Evolutionary conservation across 2,329 filamentous ascomycete genomes (phyloP).

Genomic region (Xylariaceae sp.): DNA sequence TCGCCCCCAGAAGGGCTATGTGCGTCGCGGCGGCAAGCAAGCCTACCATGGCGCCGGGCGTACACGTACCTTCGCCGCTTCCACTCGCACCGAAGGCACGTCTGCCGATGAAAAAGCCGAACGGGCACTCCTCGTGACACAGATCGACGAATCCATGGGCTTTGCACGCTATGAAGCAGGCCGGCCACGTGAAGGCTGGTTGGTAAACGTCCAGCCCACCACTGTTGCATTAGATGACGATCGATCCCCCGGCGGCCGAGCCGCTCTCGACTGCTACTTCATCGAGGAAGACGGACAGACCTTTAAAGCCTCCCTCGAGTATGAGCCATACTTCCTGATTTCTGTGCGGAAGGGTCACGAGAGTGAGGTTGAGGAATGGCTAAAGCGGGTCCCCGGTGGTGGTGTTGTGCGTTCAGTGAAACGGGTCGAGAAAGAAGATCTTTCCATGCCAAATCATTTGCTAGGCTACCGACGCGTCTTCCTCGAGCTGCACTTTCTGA

Average conservation of each 20-base stretch:
- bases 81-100: slow-evolving; percentile 73
- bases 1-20: slow-evolving; percentile 60
- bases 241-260: slow-evolving; percentile 73
- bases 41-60: slow-evolving; percentile 63
- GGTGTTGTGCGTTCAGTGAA: slow-evolving; percentile 75
- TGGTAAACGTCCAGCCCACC: slow-evolving; percentile 91
- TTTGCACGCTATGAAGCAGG: slow-evolving; percentile 89
- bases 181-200: slow-evolving; percentile 75
- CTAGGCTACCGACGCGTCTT: slow-evolving; percentile 86
- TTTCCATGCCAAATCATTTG: slow-evolving; percentile 92
- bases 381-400: slow-evolving; percentile 68
- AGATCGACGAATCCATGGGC: slow-evolving; percentile 91
- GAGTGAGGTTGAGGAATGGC: slow-evolving; percentile 93
- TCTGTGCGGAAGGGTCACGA: slow-evolving; percentile 85
- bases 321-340: slow-evolving; percentile 93
- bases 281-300: slow-evolving; percentile 81
- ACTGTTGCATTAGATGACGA: slow-evolving; percentile 68
- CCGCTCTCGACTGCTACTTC: slow-evolving; percentile 95
- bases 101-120: slow-evolving; percentile 92
- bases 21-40: slow-evolving; percentile 59
- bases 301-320: slow-evolving; percentile 95
- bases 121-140: slow-evolving; percentile 72
- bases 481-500: slow-evolving; percentile 78
- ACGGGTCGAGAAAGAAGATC: slow-evolving; percentile 83
- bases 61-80: slow-evolving; percentile 73